Percentiles rank a stretch among this genome's conserved stretches.
These are phyloP conservation scores for Strigomonas galati DNA, from an alignment of 208 protist species.

Conservation along the genomic window DNA sequence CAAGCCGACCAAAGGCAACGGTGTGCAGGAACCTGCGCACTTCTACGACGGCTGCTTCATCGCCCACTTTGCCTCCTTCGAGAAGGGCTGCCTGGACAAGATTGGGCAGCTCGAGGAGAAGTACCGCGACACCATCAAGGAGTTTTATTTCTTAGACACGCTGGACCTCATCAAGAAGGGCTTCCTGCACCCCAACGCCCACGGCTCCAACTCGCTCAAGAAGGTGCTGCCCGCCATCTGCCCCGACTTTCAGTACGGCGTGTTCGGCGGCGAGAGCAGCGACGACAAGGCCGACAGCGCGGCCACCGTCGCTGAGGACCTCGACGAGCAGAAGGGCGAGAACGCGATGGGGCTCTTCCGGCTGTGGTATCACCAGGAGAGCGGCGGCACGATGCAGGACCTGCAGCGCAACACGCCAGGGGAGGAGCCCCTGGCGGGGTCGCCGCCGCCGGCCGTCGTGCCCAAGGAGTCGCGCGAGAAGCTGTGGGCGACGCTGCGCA, in stretches of 20 bases:
- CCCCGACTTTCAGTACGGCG: slow-evolving; percentile 84
- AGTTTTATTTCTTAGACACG: slow-evolving; percentile 88
- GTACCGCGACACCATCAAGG: slow-evolving; percentile 75
- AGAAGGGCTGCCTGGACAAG: slow-evolving; percentile 87
- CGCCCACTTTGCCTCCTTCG: slow-evolving; percentile 86
- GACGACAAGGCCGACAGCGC: slow-evolving; percentile 5
- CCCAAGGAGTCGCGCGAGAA: slow-evolving; percentile 52
- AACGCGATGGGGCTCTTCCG: slow-evolving; percentile 88
- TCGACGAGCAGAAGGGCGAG: slow-evolving; percentile 75
- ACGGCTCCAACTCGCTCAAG: slow-evolving; percentile 88
- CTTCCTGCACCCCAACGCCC: slow-evolving; percentile 74
- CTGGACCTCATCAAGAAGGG: slow-evolving; percentile 80
- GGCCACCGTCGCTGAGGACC: slow-evolving; percentile 15
- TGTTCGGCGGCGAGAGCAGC: slow-evolving; percentile 59
- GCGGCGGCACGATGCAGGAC: slow-evolving; percentile 73
- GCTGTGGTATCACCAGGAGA: slow-evolving; percentile 88
- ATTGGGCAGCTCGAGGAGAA: slow-evolving; percentile 64
- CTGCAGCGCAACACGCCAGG: slow-evolving; percentile 30
- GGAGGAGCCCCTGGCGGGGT: background rate
- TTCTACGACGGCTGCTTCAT: slow-evolving; percentile 87
- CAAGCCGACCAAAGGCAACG: slow-evolving; percentile 37
- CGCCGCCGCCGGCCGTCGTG: background rate
- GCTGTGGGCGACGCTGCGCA: slow-evolving; percentile 73
- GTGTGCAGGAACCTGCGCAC: slow-evolving; percentile 44
- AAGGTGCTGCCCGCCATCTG: slow-evolving; percentile 86